phyloP scores from a whole-genome alignment of 2,329 filamentous ascomycete genomes.

The Cercospora nicotianae region DNA sequence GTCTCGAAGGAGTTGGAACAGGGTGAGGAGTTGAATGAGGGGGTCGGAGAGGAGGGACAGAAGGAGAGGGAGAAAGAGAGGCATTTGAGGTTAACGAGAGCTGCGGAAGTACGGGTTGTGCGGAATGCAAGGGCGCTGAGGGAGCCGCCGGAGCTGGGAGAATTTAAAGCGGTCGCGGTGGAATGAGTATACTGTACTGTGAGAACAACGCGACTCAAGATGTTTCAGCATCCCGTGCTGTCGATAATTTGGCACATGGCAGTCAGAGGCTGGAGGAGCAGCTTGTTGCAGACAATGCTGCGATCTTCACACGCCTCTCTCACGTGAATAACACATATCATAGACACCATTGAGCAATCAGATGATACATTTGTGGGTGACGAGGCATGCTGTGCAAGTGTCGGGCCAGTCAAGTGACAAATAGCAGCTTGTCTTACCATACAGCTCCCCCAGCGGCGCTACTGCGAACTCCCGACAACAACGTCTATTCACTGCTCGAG shows the following conservation, averaged over 20 bases:
- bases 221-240: neutral
- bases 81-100: slow-evolving; percentile 72
- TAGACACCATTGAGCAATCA: slow-evolving; percentile 1
- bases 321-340: neutral
- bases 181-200: neutral
- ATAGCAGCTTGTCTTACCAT: neutral
- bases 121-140: slow-evolving; percentile 69
- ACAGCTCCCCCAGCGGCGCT: neutral
- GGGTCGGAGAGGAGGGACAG: slow-evolving; percentile 44
- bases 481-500: neutral
- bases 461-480: neutral
- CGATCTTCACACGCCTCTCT: neutral
- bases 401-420: neutral
- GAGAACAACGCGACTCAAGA: neutral
- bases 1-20: slow-evolving; percentile 56
- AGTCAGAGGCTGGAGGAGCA: neutral
- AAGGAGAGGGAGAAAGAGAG: slow-evolving; percentile 55
- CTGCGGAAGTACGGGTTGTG: slow-evolving; percentile 83
- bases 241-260: no score
- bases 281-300: neutral
- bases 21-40: slow-evolving; percentile 47
- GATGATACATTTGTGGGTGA: neutral
- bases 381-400: neutral
- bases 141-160: slow-evolving; percentile 64
- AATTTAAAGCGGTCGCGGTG: slow-evolving; percentile 57